phyloP scores from a whole-genome alignment of 164 flowering plant genomes.

The Litsea cubeba region DNA sequence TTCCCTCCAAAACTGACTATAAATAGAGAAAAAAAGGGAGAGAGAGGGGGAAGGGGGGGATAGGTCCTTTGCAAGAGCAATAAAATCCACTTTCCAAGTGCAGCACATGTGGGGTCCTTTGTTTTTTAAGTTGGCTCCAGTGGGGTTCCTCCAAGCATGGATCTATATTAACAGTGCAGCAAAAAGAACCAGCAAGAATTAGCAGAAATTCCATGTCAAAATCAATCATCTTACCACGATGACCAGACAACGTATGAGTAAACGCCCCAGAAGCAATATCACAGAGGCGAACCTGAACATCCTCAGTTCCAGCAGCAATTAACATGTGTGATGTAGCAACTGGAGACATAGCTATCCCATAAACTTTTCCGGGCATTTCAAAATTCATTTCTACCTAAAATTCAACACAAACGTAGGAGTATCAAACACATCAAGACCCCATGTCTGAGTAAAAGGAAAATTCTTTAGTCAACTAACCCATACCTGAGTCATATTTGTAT shows the following conservation, averaged over 20 bases:
- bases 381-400: slow-evolving; percentile 74
- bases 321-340: slow-evolving; percentile 84
- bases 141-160: no score
- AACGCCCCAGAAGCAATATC: slow-evolving; percentile 98
- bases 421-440: slow-evolving; percentile 2
- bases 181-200: no score
- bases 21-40: no score
- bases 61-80: no score
- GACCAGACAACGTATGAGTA: slow-evolving; percentile 93
- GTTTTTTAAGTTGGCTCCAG: no score
- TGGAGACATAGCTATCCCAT: slow-evolving; percentile 87
- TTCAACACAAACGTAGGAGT: slow-evolving; percentile 8
- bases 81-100: no score
- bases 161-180: no score
- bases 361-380: slow-evolving; percentile 95
- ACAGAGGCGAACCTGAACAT: slow-evolving; percentile 97
- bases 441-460: not conserved
- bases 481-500: slow-evolving; percentile 81
- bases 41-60: no score
- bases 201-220: not conserved
- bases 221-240: slow-evolving; percentile 63
- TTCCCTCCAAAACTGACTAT: no score
- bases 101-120: no score
- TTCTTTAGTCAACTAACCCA: not conserved
- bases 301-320: slow-evolving; percentile 96